phyloP scores from a whole-genome alignment of 129 eudicot species.

The Flaveria trinervia region DNA sequence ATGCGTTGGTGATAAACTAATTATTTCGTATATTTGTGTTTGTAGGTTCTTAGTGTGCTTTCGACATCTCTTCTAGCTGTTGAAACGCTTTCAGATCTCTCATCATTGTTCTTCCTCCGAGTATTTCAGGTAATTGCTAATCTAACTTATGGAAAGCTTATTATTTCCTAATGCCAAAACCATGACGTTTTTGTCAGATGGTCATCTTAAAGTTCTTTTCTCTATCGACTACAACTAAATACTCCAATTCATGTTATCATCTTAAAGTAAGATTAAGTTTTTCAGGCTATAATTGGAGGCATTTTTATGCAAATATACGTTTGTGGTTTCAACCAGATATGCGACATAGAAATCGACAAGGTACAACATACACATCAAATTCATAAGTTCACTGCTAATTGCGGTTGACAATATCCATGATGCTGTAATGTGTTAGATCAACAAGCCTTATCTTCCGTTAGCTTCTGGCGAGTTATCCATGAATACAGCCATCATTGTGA shows the following conservation, averaged over 20 bases:
- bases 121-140: conserved; percentile 29
- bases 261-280: background rate
- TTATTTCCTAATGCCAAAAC: no score
- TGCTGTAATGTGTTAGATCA: conserved; percentile 25
- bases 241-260: no score
- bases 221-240: no score
- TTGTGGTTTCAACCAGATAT: conserved; percentile 42
- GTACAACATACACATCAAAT: background rate
- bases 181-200: no score
- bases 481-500: conserved; percentile 33
- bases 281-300: conserved; percentile 37
- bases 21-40: background rate
- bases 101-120: conserved; percentile 28
- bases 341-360: conserved; percentile 43
- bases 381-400: background rate
- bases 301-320: conserved; percentile 39
- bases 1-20: background rate
- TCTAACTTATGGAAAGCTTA: background rate
- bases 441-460: conserved; percentile 39
- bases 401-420: background rate
- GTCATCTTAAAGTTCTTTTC: no score
- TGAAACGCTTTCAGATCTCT: conserved; percentile 34
- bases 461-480: conserved; percentile 35
- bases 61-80: conserved; percentile 39
- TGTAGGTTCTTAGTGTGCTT: conserved; percentile 35